Conservation (phyloP, 768 basidiomycete genomes). For the Lactarius trivialis region DNA sequence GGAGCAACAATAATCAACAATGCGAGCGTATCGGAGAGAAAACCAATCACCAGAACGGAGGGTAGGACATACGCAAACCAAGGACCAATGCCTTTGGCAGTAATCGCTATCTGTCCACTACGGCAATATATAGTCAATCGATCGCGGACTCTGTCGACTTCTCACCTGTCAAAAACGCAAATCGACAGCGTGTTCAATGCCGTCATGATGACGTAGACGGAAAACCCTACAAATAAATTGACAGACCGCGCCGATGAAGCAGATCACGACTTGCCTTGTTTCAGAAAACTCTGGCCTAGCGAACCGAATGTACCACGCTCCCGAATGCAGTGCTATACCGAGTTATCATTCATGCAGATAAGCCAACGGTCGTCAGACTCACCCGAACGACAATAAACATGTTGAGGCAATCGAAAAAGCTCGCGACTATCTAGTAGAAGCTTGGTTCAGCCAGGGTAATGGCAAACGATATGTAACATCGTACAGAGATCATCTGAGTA, state of each 20-base stretch:
- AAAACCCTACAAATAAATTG: constrained; percentile 7
- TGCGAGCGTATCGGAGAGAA: neutral
- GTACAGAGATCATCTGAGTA: constrained; percentile 13
- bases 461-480: neutral
- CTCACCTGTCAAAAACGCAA: constrained; percentile 14
- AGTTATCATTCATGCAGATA: neutral
- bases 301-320: constrained; percentile 8
- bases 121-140: neutral
- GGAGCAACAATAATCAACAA: neutral
- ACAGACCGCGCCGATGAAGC: neutral
- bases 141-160: neutral
- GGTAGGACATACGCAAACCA: constrained; percentile 20
- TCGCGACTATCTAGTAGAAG: neutral
- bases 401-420: constrained; percentile 14
- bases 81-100: constrained; percentile 10
- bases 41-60: constrained; percentile 9
- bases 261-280: constrained; percentile 13
- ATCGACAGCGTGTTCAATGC: constrained; percentile 17
- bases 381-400: constrained; percentile 11
- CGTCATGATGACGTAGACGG: constrained; percentile 20
- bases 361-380: neutral
- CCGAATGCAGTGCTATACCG: constrained; percentile 13
- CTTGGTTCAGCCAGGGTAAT: neutral
- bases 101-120: too few species aligned
- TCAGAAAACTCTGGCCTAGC: constrained; percentile 16